Percentiles rank a stretch among this genome's conserved stretches.
phyloP scores from a whole-genome alignment of 2,329 filamentous ascomycete species.

The Xylariaceae sp. region DNA sequence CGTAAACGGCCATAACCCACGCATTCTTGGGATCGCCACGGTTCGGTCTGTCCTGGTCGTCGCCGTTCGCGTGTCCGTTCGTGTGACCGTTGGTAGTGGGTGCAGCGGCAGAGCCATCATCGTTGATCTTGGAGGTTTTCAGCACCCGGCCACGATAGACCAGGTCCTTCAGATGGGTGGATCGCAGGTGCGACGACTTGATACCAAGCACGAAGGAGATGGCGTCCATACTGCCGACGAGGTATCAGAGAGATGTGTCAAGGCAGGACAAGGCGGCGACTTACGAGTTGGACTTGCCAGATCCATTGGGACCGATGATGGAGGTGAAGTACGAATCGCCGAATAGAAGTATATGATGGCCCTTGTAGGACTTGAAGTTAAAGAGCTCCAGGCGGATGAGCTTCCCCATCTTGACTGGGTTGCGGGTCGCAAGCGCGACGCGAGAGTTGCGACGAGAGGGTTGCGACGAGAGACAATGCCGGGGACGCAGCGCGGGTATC shows the following conservation, averaged over 20 bases:
- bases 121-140: conserved; percentile 86
- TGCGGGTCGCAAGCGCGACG: conserved; percentile 1
- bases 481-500: too few species aligned
- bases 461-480: too few species aligned
- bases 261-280: conserved; percentile 25
- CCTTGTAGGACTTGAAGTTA: conserved; percentile 99
- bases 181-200: conserved; percentile 96
- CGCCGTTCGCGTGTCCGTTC: conserved; percentile 54
- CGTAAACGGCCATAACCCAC: conserved; percentile 99
- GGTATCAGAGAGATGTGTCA: conserved; percentile 4
- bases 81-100: conserved; percentile 50
- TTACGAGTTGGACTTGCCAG: conserved; percentile 96
- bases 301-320: conserved; percentile 98
- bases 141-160: conserved; percentile 94
- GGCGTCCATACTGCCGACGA: conserved; percentile 74
- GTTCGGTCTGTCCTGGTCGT: conserved; percentile 57
- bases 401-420: conserved; percentile 71
- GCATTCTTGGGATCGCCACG: conserved; percentile 83
- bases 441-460: conserved; percentile 6
- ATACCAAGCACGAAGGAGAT: conserved; percentile 98
- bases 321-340: conserved; percentile 99
- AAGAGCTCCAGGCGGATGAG: conserved; percentile 90
- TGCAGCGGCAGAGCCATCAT: conserved; percentile 67
- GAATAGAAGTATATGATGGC: conserved; percentile 87
- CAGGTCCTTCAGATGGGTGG: conserved; percentile 85